phyloP scores from a whole-genome alignment of 2,329 filamentous ascomycete species.

The Penicillium sp. region DNA sequence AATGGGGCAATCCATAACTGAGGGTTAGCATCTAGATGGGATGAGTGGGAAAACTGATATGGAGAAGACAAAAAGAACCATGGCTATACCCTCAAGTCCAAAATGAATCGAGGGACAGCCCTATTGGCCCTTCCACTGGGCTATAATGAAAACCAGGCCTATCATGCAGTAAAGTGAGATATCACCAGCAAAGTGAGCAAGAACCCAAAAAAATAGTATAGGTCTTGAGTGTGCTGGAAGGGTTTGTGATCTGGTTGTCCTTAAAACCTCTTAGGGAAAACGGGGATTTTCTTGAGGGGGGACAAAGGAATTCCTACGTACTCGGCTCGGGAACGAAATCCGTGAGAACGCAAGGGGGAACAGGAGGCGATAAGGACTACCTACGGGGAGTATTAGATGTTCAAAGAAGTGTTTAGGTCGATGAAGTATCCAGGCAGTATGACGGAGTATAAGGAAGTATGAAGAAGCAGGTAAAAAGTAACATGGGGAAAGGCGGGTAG shows the following conservation, averaged over 20 bases:
- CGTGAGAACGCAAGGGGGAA: conserved; percentile 1
- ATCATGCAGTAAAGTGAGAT: neutral
- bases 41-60: neutral
- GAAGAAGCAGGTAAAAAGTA: conserved; percentile 4
- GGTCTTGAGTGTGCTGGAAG: neutral
- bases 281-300: neutral
- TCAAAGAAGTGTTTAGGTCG: neutral
- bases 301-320: neutral
- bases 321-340: conserved; percentile 1
- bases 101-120: neutral
- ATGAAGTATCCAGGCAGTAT: neutral
- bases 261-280: neutral
- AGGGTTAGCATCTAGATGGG: conserved; percentile 8
- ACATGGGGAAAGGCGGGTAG: conserved; percentile 8
- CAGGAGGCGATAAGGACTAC: neutral
- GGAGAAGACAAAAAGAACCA: neutral
- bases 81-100: neutral
- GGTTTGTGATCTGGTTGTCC: neutral
- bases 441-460: conserved; percentile 5
- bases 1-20: neutral
- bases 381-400: neutral
- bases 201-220: neutral
- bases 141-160: neutral
- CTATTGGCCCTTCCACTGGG: neutral
- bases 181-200: neutral